phyloP scores from a whole-genome alignment of 1,284 basidiomycete genomes.

The Microbotryum lychnidis-dioicae region DNA sequence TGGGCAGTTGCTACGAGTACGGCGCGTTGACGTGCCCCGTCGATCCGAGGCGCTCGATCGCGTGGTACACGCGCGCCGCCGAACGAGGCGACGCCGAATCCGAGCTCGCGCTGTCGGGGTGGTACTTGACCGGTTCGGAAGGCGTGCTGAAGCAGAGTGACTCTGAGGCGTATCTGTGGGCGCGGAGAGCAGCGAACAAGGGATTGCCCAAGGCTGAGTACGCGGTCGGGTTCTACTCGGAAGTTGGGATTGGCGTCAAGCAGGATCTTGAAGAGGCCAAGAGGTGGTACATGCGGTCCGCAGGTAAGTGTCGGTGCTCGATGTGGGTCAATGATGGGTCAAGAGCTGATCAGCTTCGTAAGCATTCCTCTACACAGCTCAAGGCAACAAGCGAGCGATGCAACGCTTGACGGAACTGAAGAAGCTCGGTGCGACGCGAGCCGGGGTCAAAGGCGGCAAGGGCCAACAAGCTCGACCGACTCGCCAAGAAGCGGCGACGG shows the following conservation, averaged over 20 bases:
- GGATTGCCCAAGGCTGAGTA: slow-evolving; percentile 52
- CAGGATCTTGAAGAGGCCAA: slow-evolving; percentile 93
- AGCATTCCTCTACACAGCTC: slow-evolving; percentile 49
- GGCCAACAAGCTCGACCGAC: slow-evolving; percentile 68
- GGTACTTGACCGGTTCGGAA: slow-evolving; percentile 67
- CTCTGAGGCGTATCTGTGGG: slow-evolving; percentile 76
- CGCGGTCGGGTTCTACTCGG: slow-evolving; percentile 89
- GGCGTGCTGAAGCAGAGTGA: slow-evolving; percentile 95
- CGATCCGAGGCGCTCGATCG: slow-evolving; percentile 86
- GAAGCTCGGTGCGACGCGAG: slow-evolving; percentile 37
- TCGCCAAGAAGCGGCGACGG: slow-evolving; percentile 79
- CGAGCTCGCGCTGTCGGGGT: slow-evolving; percentile 90
- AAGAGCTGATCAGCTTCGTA: not conserved
- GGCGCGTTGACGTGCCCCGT: slow-evolving; percentile 81
- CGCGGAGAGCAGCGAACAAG: slow-evolving; percentile 42
- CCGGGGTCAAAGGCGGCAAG: not conserved
- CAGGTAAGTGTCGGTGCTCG: slow-evolving; percentile 54
- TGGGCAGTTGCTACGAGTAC: slow-evolving; percentile 92
- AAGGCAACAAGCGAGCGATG: slow-evolving; percentile 93
- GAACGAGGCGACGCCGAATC: slow-evolving; percentile 71
- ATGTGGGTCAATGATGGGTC: slow-evolving; percentile 1
- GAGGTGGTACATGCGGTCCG: slow-evolving; percentile 96
- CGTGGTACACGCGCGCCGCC: slow-evolving; percentile 97
- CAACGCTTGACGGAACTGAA: slow-evolving; percentile 73
- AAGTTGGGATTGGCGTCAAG: slow-evolving; percentile 95